A percentile compares a stretch with the other conserved stretches of the same genome.
These are phyloP conservation scores for Polytrichum commune DNA, from an alignment of 225 moss, liverwort and hornwort species.

Conservation along the genomic window DNA sequence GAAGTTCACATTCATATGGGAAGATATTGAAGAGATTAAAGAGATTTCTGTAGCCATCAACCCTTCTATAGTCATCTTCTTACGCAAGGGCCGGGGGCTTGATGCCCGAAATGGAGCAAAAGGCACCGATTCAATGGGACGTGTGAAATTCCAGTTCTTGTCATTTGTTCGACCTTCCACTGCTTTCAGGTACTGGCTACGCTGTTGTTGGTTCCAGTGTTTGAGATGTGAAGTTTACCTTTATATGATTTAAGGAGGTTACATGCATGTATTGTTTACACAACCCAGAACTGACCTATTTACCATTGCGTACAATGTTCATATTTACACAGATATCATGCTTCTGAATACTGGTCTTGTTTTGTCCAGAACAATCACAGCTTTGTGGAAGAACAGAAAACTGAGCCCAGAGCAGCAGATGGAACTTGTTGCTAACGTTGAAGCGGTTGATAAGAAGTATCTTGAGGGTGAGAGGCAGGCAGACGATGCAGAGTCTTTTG, in stretches of 20 bases:
- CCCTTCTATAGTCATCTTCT: slow-evolving; percentile 66
- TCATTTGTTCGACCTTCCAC: slow-evolving; percentile 84
- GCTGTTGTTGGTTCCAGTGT: background rate
- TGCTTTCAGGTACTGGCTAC: slow-evolving; percentile 61
- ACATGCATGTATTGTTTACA: too few relatives aligned
- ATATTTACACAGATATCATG: too few relatives aligned
- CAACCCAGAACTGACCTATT: too few relatives aligned
- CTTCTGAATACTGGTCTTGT: background rate
- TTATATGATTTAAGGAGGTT: background rate
- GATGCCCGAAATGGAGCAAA: slow-evolving; percentile 76
- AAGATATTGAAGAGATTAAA: slow-evolving; percentile 91
- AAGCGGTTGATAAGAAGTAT: slow-evolving; percentile 56
- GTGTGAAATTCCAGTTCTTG: slow-evolving; percentile 83
- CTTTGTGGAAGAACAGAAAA: slow-evolving; percentile 84
- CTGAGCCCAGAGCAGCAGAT: slow-evolving; percentile 85
- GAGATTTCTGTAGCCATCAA: slow-evolving; percentile 75
- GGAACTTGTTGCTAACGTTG: slow-evolving; percentile 77
- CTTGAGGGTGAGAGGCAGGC: slow-evolving; percentile 60
- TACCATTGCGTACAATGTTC: too few relatives aligned
- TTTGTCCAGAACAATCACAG: slow-evolving; percentile 72
- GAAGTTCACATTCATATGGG: slow-evolving; percentile 95
- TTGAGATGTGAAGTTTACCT: background rate
- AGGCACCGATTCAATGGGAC: slow-evolving; percentile 69
- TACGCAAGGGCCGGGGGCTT: slow-evolving; percentile 69
- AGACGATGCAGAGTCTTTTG: slow-evolving; percentile 64